These are phyloP conservation scores for Venturia nashicola DNA, from an alignment of 2,329 filamentous ascomycete genomes.

Conservation along the genomic window DNA sequence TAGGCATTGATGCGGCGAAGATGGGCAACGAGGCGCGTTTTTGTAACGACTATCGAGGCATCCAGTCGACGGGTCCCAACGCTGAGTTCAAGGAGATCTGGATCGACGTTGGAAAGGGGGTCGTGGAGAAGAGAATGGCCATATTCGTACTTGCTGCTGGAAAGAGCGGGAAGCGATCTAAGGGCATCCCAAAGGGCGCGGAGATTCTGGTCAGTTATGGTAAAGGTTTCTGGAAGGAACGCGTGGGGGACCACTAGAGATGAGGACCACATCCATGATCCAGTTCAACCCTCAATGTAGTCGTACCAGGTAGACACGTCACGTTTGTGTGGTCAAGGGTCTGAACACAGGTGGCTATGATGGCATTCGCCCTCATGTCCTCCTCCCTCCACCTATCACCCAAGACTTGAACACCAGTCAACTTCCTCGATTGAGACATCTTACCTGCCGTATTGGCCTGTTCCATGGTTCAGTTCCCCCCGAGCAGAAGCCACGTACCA, in stretches of 20 bases:
- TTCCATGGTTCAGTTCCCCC: neutral
- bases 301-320: neutral
- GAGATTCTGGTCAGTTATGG: slow-evolving; percentile 44
- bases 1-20: slow-evolving; percentile 35
- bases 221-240: slow-evolving; percentile 34
- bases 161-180: slow-evolving; percentile 33
- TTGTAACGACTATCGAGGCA: slow-evolving; percentile 41
- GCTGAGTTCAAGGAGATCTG: slow-evolving; percentile 32
- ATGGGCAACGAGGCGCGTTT: slow-evolving; percentile 41
- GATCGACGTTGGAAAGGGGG: slow-evolving; percentile 23
- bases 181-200: slow-evolving; percentile 33
- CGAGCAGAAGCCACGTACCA: neutral
- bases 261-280: neutral
- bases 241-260: neutral
- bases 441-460: neutral
- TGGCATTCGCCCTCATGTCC: neutral
- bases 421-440: neutral
- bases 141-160: slow-evolving; percentile 38
- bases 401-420: neutral
- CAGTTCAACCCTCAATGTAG: neutral
- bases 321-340: neutral
- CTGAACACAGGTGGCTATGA: neutral
- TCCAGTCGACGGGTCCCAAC: slow-evolving; percentile 25
- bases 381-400: neutral
- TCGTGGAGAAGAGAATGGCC: slow-evolving; percentile 34